A percentile compares a stretch with the other conserved stretches of the same genome.
These are phyloP conservation scores for Aspergillus vadensis DNA, from an alignment of 2,329 filamentous ascomycete species.

Conservation along the genomic window DNA sequence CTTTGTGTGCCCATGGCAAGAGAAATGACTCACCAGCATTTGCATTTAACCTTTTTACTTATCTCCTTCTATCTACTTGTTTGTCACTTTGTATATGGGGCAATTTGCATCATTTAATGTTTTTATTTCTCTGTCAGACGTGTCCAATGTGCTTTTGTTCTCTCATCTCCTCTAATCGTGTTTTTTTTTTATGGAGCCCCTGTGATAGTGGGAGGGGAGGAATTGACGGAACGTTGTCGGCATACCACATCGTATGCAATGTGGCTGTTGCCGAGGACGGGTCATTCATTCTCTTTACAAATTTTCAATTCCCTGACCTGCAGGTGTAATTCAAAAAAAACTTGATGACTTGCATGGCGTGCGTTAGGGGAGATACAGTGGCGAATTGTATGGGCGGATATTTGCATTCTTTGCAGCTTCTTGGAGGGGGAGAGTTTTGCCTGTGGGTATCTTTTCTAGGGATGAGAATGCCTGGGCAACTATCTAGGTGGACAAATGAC, in stretches of 20 bases:
- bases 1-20: slow-evolving; percentile 31
- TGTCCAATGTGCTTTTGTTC: slow-evolving; percentile 20
- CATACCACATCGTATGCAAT: slow-evolving; percentile 1
- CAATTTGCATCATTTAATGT: slow-evolving; percentile 35
- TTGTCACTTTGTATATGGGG: slow-evolving; percentile 36
- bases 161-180: slow-evolving; percentile 20
- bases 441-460: slow-evolving; percentile 4
- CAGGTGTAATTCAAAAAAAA: slow-evolving; percentile 2
- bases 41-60: slow-evolving; percentile 29
- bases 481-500: slow-evolving; percentile 3
- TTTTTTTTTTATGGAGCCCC: slow-evolving; percentile 15
- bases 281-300: not conserved
- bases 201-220: not conserved
- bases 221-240: not conserved
- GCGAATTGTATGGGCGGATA: slow-evolving; percentile 1
- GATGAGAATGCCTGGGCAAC: slow-evolving; percentile 13
- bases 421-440: not conserved
- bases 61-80: slow-evolving; percentile 23
- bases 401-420: slow-evolving; percentile 3
- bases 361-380: slow-evolving; percentile 5
- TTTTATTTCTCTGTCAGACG: slow-evolving; percentile 16
- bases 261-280: not conserved
- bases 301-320: not conserved
- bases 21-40: slow-evolving; percentile 43
- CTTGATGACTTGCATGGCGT: slow-evolving; percentile 3